Evolutionary conservation across 495 filamentous ascomycete species (phyloP), one percentile per base, ranked within the genome.

Genomic region (Talaromyces stipitatus): DNA sequence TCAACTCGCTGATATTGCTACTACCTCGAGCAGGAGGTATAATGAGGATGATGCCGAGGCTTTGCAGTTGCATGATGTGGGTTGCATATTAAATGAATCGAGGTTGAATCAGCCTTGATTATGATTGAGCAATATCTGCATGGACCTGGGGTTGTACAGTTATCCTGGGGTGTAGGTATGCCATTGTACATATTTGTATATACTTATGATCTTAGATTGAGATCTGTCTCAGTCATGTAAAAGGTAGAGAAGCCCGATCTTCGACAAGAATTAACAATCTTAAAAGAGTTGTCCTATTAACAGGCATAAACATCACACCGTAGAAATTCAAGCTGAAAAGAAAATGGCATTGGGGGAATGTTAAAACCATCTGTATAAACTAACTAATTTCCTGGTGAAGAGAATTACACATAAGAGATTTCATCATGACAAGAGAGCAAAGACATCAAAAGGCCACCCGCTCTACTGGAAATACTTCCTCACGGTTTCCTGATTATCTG

Each of bases 401-500:
- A 26, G 45, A 48, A 48, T 48, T 48, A 48, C 45, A 48, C 45
- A 48, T 48, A 48, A 48, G 14, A 47, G 23, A 48, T n/a, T 24
- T 48, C 45, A n/a, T n/a, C n/a, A 48, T 46, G 16, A 20, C 43
- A 47, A 47, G 20, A 47, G n/a, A n/a, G n/a, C n/a, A n/a, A 47
- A 47, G 7, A 47, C 12, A 47, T 9, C 18, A 16, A 47, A 20
- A 26, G 43, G n/a, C 20, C 9, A 23, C 23, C 18, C 18, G 12
- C 12, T 14, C 20, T 55, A 89, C 60, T 78, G 71, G 74, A 92
- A 91, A 68, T 85, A 83, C 43, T 78, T 79, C 60, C 86, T 81
- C 51, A 96, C 87, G 1, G 84, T 82, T 62, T 84, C 80, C 70
- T 92, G 89, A 57, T 82, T 86, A 56, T 92, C 88, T 2, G 86